Base-by-base conservation (phyloP, 2,329 filamentous ascomycete genomes). In the Penicillium sp. region DNA sequence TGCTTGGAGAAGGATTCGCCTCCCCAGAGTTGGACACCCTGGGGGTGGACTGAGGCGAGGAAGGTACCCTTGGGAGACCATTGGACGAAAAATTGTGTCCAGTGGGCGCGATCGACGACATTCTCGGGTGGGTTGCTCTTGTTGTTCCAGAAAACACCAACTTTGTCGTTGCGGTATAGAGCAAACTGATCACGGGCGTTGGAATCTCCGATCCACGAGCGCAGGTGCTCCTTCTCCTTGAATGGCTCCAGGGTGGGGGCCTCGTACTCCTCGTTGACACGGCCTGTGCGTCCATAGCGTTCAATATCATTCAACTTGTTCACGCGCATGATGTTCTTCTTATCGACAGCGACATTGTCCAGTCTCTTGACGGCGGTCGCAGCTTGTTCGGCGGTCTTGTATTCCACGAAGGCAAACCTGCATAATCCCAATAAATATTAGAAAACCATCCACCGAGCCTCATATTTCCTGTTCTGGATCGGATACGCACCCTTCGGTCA, bases 271-370 rank as follows among this genome's bases (percentile, higher is more conserved):
- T 99, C 94, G 63, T 96, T 89, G 67, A 99, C 84, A 63, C 92
- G 87, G 64, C 94, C 94, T 79, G 97, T 94, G 59, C 92, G 86
- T 60, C 94, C 94, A 74, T 90, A 99, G 64, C 94, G 89, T 74
- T 99, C 94, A 69, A 99, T 92, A 72, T 99, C 94, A 67, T 92
- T 97, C 67, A 99, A 83, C 79, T 99, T 99, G 86, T 99, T 99
- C 67, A 99, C 92, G 60, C 88, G 84, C 66, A 99, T 85, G 48
- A 85, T 96, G 82, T 99, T 92, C 79, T 88, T 97, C 84, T 95
- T 97, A 80, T 99, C 94, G 68, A 99, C 88, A 42, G 93, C 85
- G 5, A 89, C 87, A 67, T 86, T 85, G 75, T 99, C 87, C 55
- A 99, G 88, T 68, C 89, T 86, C 75, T 96, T 92, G 66, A 92